Evolutionary conservation across 1,284 basidiomycete genomes (phyloP), one percentile per base, ranked within the genome.

Genomic region (Sanghuangporus weigelae): DNA sequence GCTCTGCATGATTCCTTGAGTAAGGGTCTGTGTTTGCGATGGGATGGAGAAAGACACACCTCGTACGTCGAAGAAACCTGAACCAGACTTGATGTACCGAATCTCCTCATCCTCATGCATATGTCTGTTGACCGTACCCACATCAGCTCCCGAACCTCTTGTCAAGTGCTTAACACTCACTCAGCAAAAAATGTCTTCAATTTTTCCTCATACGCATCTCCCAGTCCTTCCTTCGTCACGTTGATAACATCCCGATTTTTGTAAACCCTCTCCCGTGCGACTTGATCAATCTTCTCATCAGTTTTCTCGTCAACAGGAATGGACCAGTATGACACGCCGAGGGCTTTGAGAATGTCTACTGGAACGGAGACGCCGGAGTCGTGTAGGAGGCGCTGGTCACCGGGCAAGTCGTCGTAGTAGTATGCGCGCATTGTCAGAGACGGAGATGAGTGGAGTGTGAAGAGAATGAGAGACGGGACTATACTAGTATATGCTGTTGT

Each of bases 91-190:
- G 67, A 95, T 87, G 72, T 91, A 96, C 16, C 93, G 81, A 69
- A 95, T 95, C 76, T 95, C 93, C 73, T 95, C 93, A 69, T 95
- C 93, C 74, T 95, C 92, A 69, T 95, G 93, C 77, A 95, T 81
- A 69, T 95, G 92, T 71, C 90, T 92, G 63, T 19, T 31, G 35
- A 53, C 40, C 11, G 12, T 11, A 42, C 40, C n/a, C 23, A 44
- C 6, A 40, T 36, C 7, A 40, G 35, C 23, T 57, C 46, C 38
- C 50, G 2, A 46, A 16, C 36, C 16, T 16, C 3, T 12, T 6
- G 21, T 36, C 53, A 10, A 55, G 31, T n/a, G 10, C 31, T 31
- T 19, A 49, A 7, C 57, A 75, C 87, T 69, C 68, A 92, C 90
- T 93, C 90, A 66, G 87, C 81, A 71, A 91, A 95, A 77, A 95